Conservation (phyloP, 495 filamentous ascomycete species). For the Tuber melanosporum region DNA sequence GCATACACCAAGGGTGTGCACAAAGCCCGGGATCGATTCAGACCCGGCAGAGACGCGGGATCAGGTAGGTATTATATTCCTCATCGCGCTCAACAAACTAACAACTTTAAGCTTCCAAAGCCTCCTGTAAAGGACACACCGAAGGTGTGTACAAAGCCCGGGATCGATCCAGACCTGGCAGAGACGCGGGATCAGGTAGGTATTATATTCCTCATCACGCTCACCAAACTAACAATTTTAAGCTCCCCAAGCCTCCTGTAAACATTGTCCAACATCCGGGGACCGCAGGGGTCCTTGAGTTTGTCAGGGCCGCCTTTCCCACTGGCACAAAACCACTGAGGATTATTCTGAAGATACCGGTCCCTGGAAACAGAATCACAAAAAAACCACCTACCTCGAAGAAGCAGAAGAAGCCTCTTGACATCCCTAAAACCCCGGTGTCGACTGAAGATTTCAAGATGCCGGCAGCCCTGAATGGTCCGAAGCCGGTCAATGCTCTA, state of each 20-base stretch:
- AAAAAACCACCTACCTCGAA: not conserved
- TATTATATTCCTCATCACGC: not conserved
- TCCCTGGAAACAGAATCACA: not conserved
- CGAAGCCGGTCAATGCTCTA: not conserved
- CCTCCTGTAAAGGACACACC: not conserved
- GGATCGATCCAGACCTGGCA: not conserved
- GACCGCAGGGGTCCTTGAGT: not conserved
- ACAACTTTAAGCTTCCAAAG: not conserved
- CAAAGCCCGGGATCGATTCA: not conserved
- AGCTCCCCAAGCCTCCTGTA: not conserved
- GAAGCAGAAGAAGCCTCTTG: not conserved
- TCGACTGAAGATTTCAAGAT: not conserved
- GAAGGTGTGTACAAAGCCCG: not conserved
- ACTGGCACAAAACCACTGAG: not conserved
- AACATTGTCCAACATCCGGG: not conserved
- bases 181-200: not conserved
- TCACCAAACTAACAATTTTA: not conserved
- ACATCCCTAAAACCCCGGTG: not conserved
- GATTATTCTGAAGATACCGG: not conserved
- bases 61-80: not conserved
- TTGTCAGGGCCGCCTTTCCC: not conserved
- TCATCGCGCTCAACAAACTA: not conserved
- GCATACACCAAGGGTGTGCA: no score
- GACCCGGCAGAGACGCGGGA: not conserved
- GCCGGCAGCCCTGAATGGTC: not conserved